Percentiles rank a stretch among this genome's conserved stretches.
Conservation (phyloP, 148 eudicot genomes). For the Oxyria digyna region DNA sequence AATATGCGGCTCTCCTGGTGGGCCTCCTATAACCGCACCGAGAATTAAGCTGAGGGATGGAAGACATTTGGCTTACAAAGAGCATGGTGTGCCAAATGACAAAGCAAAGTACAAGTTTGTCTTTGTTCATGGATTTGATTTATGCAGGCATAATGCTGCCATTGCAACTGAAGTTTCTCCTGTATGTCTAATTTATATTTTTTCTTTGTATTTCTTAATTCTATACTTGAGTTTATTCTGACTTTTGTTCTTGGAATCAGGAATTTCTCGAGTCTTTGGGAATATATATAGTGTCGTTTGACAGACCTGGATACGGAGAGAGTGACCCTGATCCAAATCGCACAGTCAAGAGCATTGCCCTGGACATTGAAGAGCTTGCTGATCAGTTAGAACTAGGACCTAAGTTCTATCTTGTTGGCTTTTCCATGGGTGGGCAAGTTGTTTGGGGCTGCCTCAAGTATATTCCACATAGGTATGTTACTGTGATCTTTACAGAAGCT, state of each 20-base stretch:
- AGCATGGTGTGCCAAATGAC: constrained; percentile 55
- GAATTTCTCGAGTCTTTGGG: constrained; percentile 31
- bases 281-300: constrained; percentile 52
- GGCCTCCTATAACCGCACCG: constrained; percentile 65
- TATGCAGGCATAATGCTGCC: constrained; percentile 45
- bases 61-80: constrained; percentile 75
- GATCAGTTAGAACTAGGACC: constrained; percentile 58
- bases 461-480: constrained; percentile 67
- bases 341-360: constrained; percentile 36
- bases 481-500: neutral
- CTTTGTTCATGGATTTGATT: constrained; percentile 58
- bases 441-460: constrained; percentile 58
- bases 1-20: constrained; percentile 61
- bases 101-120: constrained; percentile 52
- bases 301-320: constrained; percentile 73
- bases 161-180: constrained; percentile 40
- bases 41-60: constrained; percentile 75
- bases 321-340: constrained; percentile 64
- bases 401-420: constrained; percentile 58
- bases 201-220: neutral
- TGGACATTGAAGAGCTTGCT: constrained; percentile 73
- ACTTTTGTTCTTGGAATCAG: constrained; percentile 14
- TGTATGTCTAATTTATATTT: constrained; percentile 24
- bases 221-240: neutral
- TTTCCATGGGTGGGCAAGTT: constrained; percentile 58